phyloP scores from a whole-genome alignment of 2,329 filamentous ascomycete species.

The Epichloe festucae region DNA sequence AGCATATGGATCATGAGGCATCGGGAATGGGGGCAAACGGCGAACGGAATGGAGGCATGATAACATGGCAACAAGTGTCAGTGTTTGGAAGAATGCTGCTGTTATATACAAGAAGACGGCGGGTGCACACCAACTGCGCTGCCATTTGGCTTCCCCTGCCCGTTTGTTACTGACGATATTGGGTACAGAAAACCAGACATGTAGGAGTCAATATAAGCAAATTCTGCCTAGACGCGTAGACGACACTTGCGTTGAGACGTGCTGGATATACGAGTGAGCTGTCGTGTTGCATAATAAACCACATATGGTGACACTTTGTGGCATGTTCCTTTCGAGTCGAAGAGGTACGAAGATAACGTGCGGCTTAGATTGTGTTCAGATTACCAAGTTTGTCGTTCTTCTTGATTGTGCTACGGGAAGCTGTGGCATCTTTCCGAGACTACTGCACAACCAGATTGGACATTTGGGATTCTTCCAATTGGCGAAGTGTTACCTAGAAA shows the following conservation, averaged over 20 bases:
- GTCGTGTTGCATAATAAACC: neutral
- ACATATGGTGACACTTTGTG: neutral
- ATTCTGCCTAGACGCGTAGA: neutral
- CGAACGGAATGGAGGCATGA: neutral
- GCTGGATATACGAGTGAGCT: neutral
- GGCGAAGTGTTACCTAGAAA: no score
- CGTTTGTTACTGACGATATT: neutral
- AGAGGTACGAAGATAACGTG: no score
- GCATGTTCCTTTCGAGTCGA: no score
- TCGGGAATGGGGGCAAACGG: neutral
- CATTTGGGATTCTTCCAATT: no score
- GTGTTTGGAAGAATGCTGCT: neutral
- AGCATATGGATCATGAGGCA: neutral
- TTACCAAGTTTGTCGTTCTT: no score
- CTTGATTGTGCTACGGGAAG: no score
- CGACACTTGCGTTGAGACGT: neutral
- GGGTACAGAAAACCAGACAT: slow-evolving; percentile 2
- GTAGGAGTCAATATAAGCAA: neutral
- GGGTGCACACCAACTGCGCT: neutral
- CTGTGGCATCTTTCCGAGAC: no score
- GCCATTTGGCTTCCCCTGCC: neutral
- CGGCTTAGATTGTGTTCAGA: no score
- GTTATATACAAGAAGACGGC: neutral
- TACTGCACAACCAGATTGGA: no score
- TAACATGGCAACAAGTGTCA: neutral